Evolutionary conservation across 179 eudicot species (phyloP), one percentile per base, ranked within the genome.

Genomic region (Beta corolliflora): DNA sequence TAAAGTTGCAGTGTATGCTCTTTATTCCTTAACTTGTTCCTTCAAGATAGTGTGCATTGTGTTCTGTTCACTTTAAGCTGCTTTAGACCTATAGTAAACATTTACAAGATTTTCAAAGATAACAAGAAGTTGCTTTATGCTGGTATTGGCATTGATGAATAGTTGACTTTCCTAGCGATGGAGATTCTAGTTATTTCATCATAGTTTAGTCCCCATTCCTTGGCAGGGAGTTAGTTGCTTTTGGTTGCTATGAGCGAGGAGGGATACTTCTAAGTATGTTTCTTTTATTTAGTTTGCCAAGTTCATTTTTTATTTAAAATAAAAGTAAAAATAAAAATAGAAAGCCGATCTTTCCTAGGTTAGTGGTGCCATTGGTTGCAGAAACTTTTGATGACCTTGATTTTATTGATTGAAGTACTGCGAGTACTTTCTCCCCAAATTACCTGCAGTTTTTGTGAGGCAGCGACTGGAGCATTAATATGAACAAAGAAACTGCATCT

Each of bases 1-100:
- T 41, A 88, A 89, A 83, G 70, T 84, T 76, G 72, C 84, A 76
- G 75, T 73, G 99, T 95, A 93, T 84, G 93, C 25, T 81, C 76
- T 79, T 83, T 36, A 36, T 36, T 36, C 41, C 41, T 36, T 9
- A n/a, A 58, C 48, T 52, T 4, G 25, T 19, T 54, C 58, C 36
- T 64, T 45, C 18, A 4, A 7, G 29, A 53, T 54, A 14, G 15
- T 61, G 29, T 64, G 60, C 31, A 70, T 58, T 67, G 0, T 44
- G 23, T 63, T 71, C 14, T 14, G 5, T 46, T 76, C 36, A 41
- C 60, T n/a, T 75, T 53, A 31, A 48, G 65, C 50, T 77, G 55
- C 11, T 71, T 65, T 44, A 41, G n/a, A 12, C 29, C 29, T 46
- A n/a, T 71, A 36, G 16, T 44, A 53, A 58, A 44, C 12, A 67